Evolutionary conservation across 1,284 basidiomycete genomes (phyloP), one percentile per base, ranked within the genome.

Genomic region (Cryptococcus sp.): DNA sequence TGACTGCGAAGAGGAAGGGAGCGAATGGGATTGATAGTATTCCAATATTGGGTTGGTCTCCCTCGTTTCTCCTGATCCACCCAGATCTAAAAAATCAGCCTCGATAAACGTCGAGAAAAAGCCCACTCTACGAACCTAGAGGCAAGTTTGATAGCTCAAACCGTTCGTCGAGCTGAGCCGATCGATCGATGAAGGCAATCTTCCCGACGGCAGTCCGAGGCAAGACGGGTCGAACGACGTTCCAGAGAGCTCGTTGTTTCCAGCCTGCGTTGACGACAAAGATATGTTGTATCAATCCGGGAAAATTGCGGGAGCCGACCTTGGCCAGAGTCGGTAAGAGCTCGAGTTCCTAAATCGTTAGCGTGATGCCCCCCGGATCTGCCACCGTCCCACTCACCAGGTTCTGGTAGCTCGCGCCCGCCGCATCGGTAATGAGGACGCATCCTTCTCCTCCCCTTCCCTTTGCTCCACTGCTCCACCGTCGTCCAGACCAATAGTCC

Each of bases 191-290:
- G 48, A 78, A 78, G 7, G 67, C 58, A 43, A 78, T 71, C 54
- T 72, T 73, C 28, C 74, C 75, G 6, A 78, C 60, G 2, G 76
- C 74, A 22, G 72, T 69, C 41, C 65, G 62, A 0, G 77, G 77
- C 1, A 78, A 51, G 5, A 78, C 60, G 3, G 74, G 66, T 47
- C 75, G 75, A 52, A 77, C 60, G 33, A 77, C 64, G 10, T 49
- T 51, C 77, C 77, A 78, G 61, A 78, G 73, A 19, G 72, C 71
- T 6, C 73, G 62, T 41, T 77, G 75, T 4, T 74, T 69, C 77
- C 77, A 78, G 16, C 75, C 73, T 19, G 74, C 75, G 59, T 77
- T 75, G 46, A 77, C 59, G 14, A 78, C 62, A 57, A 73, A 76
- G 40, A 77, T 71, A 3, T 57, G 55, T 24, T 68, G 64, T 39